These are phyloP conservation scores for Fusarium lyarnte DNA, from an alignment of 2,329 filamentous ascomycete species.

Conservation along the genomic window DNA sequence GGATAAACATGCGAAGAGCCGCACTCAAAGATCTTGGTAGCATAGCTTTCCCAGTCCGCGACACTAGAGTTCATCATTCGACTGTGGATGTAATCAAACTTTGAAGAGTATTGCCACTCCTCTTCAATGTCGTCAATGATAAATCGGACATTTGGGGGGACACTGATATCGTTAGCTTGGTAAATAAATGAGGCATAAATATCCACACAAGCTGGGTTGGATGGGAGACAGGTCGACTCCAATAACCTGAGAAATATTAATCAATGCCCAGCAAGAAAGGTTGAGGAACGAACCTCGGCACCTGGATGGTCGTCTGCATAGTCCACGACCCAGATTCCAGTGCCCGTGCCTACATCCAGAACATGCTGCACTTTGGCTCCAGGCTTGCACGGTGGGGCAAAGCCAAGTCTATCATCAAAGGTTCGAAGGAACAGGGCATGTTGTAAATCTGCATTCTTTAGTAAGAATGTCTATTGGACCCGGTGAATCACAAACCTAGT, in stretches of 20 bases:
- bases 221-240: conserved; percentile 7
- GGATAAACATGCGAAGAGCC: rapidly evolving
- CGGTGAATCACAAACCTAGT: not conserved
- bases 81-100: conserved; percentile 21
- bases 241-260: not conserved
- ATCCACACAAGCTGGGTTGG: conserved; percentile 1
- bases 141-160: conserved; percentile 8
- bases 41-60: conserved; percentile 3
- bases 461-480: rapidly evolving
- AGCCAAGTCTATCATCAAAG: conserved; percentile 7
- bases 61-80: conserved; percentile 17
- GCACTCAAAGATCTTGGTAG: not conserved
- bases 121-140: conserved; percentile 15
- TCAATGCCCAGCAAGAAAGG: rapidly evolving
- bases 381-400: not conserved
- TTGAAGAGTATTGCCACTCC: conserved; percentile 1
- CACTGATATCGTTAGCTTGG: not conserved
- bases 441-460: conserved; percentile 1
- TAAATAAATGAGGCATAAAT: rapidly evolving
- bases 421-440: conserved; percentile 20
- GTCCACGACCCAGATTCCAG: conserved; percentile 19
- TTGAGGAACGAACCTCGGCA: not conserved
- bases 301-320: conserved; percentile 21
- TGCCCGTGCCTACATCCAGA: conserved; percentile 19
- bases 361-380: conserved; percentile 3